phyloP scores from a whole-genome alignment of 371 early-diverging fungal species.

The Mortierella sp. region DNA sequence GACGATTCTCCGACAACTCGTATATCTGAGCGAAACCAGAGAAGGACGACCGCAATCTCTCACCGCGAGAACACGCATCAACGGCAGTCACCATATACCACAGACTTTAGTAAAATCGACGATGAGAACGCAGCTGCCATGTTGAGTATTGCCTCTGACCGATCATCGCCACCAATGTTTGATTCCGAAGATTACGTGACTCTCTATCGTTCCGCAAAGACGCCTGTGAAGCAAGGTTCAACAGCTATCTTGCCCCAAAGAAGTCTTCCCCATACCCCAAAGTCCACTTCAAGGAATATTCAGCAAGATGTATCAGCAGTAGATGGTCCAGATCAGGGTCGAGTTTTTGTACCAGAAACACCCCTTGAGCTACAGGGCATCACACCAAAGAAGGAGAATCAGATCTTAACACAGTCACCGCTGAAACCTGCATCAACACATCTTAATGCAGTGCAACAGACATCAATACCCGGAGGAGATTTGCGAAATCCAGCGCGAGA shows the following conservation, averaged over 20 bases:
- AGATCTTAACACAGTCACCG: neutral
- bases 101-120: neutral
- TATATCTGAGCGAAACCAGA: neutral
- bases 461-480: neutral
- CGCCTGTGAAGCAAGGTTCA: neutral
- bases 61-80: neutral
- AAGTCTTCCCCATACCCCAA: neutral
- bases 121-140: neutral
- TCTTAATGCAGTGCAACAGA: neutral
- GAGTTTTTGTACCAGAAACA: slow-evolving; percentile 23
- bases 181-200: slow-evolving; percentile 15
- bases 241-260: neutral
- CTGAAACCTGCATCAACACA: neutral
- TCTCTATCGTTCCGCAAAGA: neutral
- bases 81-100: neutral
- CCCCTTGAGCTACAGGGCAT: slow-evolving; percentile 31
- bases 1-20: slow-evolving; percentile 12
- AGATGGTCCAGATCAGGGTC: neutral
- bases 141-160: slow-evolving; percentile 24
- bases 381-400: slow-evolving; percentile 14
- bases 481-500: neutral
- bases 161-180: slow-evolving; percentile 48
- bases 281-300: neutral
- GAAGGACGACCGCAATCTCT: neutral
- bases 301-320: neutral